These are phyloP conservation scores for Malus sylvestris DNA, from an alignment of 306 rosid genomes.

Conservation along the genomic window DNA sequence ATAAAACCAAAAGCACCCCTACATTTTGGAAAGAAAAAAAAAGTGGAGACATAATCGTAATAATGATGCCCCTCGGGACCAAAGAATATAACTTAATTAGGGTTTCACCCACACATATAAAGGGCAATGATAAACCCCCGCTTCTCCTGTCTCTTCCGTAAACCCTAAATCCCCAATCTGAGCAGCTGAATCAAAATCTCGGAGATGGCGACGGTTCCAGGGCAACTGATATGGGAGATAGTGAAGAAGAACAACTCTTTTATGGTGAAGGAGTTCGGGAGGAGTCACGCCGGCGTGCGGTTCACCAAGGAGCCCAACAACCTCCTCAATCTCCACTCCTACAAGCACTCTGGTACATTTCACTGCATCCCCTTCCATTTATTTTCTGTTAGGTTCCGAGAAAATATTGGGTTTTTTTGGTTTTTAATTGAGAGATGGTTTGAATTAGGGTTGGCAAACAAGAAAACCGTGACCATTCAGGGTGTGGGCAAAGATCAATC, in stretches of 20 bases:
- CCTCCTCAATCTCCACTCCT: slow-evolving; percentile 69
- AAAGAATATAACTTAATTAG: slow-evolving; percentile 13
- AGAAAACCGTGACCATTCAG: slow-evolving; percentile 82
- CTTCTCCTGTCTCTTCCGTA: not conserved
- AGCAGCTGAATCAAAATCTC: slow-evolving; percentile 11
- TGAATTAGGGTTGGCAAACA: slow-evolving; percentile 82
- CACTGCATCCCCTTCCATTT: not conserved
- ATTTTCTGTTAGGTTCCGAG: not conserved
- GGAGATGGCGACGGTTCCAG: slow-evolving; percentile 75
- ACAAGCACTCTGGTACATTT: slow-evolving; percentile 67
- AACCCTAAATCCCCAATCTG: not conserved
- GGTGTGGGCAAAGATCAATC: slow-evolving; percentile 62
- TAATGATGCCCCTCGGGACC: not conserved
- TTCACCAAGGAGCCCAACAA: slow-evolving; percentile 89
- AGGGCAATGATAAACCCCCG: not conserved
- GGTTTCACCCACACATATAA: slow-evolving; percentile 32
- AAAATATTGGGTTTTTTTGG: too few relatives aligned
- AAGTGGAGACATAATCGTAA: not conserved
- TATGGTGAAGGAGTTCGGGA: slow-evolving; percentile 79
- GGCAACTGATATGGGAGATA: slow-evolving; percentile 92
- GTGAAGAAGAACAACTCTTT: slow-evolving; percentile 86
- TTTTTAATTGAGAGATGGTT: not conserved
- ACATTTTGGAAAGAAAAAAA: too few relatives aligned
- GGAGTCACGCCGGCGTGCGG: slow-evolving; percentile 59
- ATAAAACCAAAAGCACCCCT: too few relatives aligned